Conservation (phyloP, 768 basidiomycete genomes). For the Floccularia luteovirens region DNA sequence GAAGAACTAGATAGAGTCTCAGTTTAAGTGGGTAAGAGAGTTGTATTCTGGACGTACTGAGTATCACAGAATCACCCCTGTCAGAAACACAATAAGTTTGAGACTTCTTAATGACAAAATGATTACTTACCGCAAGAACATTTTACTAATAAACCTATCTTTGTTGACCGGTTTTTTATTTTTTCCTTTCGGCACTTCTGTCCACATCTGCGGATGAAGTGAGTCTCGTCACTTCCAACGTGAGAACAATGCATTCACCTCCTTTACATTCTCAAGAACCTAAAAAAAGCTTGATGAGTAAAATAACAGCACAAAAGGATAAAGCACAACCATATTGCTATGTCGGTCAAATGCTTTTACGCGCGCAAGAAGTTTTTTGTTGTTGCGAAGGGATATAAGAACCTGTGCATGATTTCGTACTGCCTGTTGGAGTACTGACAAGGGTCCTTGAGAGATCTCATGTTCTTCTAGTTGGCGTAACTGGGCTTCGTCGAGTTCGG, state of each 20-base stretch:
- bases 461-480: slow-evolving; percentile 95
- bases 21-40: slow-evolving; percentile 19
- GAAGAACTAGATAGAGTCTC: slow-evolving; percentile 47
- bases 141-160: slow-evolving; percentile 98
- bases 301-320: slow-evolving; percentile 1
- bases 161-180: slow-evolving; percentile 99
- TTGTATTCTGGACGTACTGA: slow-evolving; percentile 60
- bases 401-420: slow-evolving; percentile 98
- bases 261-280: slow-evolving; percentile 98
- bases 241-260: slow-evolving; percentile 39
- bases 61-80: slow-evolving; percentile 95
- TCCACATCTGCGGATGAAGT: slow-evolving; percentile 83
- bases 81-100: slow-evolving; percentile 8
- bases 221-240: background rate
- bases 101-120: slow-evolving; percentile 3
- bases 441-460: slow-evolving; percentile 96
- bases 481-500: slow-evolving; percentile 96
- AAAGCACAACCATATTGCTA: slow-evolving; percentile 83
- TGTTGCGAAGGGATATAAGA: slow-evolving; percentile 93
- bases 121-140: slow-evolving; percentile 78
- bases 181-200: slow-evolving; percentile 94
- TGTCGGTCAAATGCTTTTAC: slow-evolving; percentile 99
- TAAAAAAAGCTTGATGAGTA: slow-evolving; percentile 20
- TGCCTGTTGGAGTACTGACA: slow-evolving; percentile 94
- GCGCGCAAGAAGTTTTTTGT: slow-evolving; percentile 92